These are phyloP conservation scores for Juglanconis juglandina DNA, from an alignment of 2,329 filamentous ascomycete species.

Conservation along the genomic window DNA sequence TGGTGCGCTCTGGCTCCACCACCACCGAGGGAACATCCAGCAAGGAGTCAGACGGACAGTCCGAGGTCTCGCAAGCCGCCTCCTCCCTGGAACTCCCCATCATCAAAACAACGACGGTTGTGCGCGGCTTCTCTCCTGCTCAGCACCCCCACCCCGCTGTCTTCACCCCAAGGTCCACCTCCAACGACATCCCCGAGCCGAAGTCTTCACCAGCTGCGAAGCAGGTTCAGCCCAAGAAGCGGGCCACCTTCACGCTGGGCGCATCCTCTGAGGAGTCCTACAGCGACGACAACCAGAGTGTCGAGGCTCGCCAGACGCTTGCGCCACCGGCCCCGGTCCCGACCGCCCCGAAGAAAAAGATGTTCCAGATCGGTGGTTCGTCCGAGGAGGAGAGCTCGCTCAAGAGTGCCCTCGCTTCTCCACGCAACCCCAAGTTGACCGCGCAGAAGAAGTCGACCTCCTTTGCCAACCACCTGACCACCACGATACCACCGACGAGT, in stretches of 20 bases:
- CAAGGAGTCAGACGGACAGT: conserved; percentile 60
- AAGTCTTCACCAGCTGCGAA: conserved; percentile 57
- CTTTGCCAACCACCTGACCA: conserved; percentile 73
- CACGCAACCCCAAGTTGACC: conserved; percentile 38
- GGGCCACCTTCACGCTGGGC: conserved; percentile 68
- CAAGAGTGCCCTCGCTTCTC: conserved; percentile 47
- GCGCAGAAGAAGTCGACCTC: conserved; percentile 72
- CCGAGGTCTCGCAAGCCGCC: conserved; percentile 34
- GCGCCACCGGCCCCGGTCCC: conserved; percentile 30
- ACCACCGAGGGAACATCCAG: conserved; percentile 45
- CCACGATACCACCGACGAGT: conserved; percentile 55
- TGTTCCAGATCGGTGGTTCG: conserved; percentile 53
- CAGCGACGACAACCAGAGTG: conserved; percentile 47
- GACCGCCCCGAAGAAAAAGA: conserved; percentile 34
- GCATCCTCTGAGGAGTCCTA: conserved; percentile 79
- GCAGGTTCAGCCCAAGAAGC: conserved; percentile 65
- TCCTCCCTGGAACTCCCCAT: conserved; percentile 48
- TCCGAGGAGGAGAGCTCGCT: conserved; percentile 81
- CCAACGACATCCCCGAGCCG: conserved; percentile 61
- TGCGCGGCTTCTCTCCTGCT: conserved; percentile 82
- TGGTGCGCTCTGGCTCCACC: conserved; percentile 41
- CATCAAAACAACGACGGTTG: conserved; percentile 59
- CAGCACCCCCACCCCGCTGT: conserved; percentile 52
- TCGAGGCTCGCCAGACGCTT: conserved; percentile 32
- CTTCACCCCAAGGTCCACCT: conserved; percentile 45